A percentile compares a stretch with the other conserved stretches of the same genome.
phyloP scores from a whole-genome alignment of 805 yeast genomes.

The Pichia nakasei region DNA sequence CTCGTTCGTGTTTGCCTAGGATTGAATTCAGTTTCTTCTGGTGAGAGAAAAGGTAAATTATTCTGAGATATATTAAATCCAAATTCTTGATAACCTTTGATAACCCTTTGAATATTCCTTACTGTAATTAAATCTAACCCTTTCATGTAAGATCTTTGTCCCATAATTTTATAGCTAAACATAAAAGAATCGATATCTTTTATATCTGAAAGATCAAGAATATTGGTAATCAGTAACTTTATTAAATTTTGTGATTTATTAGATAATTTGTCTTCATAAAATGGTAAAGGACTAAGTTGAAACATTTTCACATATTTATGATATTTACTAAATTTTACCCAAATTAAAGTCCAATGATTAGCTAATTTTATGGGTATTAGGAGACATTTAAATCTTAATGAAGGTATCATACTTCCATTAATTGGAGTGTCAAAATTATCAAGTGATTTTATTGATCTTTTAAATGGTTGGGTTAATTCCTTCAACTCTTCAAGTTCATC shows the following conservation, averaged over 20 bases:
- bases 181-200: background rate
- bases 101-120: slow-evolving; percentile 11
- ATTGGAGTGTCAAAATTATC: background rate
- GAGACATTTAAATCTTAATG: slow-evolving; percentile 13
- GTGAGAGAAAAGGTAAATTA: background rate
- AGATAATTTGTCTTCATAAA: slow-evolving; percentile 6
- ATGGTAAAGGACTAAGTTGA: slow-evolving; percentile 19
- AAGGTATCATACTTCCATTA: background rate
- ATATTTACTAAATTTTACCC: slow-evolving; percentile 18
- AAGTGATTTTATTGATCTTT: background rate
- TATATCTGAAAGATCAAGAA: slow-evolving; percentile 9
- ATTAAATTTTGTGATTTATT: slow-evolving; percentile 12
- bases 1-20: slow-evolving; percentile 2
- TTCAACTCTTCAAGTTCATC: slow-evolving; percentile 1
- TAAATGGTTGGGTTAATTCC: slow-evolving; percentile 1
- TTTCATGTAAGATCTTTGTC: background rate
- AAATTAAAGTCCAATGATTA: slow-evolving; percentile 19
- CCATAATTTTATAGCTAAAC: background rate
- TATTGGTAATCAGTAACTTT: slow-evolving; percentile 9
- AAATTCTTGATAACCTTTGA: slow-evolving; percentile 15
- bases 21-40: background rate
- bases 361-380: slow-evolving; percentile 16
- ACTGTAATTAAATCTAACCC: slow-evolving; percentile 9
- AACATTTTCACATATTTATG: slow-evolving; percentile 12
- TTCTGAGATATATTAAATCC: slow-evolving; percentile 15